Evolutionary conservation across 345 rosid species (phyloP).

Genomic region (Ricinus communis): DNA sequence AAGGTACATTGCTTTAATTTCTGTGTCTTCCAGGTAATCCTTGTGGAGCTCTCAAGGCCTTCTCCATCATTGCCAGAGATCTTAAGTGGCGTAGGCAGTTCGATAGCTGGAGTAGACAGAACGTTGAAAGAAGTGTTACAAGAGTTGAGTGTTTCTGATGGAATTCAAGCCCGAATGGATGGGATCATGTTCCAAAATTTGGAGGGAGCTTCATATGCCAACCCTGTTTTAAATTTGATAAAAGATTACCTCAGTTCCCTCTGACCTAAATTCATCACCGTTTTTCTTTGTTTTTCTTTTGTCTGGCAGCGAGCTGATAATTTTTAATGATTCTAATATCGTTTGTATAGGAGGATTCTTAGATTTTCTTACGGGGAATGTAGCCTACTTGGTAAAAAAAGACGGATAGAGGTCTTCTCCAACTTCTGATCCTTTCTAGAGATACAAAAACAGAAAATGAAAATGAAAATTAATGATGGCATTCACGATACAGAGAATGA

Average conservation of each 20-base stretch:
- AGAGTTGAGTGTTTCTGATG: slow-evolving; percentile 52
- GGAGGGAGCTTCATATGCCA: slow-evolving; percentile 49
- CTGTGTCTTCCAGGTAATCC: slow-evolving; percentile 57
- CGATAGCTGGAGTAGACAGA: slow-evolving; percentile 68
- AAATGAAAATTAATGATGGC: too few relatives aligned
- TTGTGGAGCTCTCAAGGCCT: slow-evolving; percentile 81
- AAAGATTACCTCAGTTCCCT: slow-evolving; percentile 77
- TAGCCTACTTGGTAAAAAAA: neutral
- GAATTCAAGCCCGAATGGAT: slow-evolving; percentile 91
- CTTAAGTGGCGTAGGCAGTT: slow-evolving; percentile 64
- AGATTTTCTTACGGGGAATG: neutral
- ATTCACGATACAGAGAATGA: neutral
- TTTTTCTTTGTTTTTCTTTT: neutral
- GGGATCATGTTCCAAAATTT: slow-evolving; percentile 77
- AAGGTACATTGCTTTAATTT: neutral
- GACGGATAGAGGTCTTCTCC: neutral
- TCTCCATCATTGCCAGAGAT: slow-evolving; percentile 70
- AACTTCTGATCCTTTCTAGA: neutral
- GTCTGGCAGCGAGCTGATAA: neutral
- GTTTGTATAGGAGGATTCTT: neutral
- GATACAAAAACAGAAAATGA: neutral
- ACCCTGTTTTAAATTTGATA: slow-evolving; percentile 57
- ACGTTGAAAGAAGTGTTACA: slow-evolving; percentile 56
- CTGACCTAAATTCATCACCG: slow-evolving; percentile 15
- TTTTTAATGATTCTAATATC: neutral